Evolutionary conservation across 169 alveolate species (phyloP), one percentile per base, ranked within the genome.

Genomic region (Cryptosporidium baileyi): DNA sequence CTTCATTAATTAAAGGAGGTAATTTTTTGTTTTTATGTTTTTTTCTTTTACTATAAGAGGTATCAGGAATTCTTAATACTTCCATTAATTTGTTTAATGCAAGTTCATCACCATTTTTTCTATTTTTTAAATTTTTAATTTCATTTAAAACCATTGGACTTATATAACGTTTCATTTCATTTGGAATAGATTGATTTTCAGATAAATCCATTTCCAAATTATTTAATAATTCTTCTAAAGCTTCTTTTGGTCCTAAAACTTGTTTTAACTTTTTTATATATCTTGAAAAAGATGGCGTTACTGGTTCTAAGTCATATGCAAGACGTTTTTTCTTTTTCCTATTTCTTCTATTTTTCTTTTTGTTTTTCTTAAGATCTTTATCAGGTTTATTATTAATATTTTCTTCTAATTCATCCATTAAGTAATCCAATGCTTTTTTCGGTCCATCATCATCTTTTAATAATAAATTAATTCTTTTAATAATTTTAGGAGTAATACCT

Each of bases 301-400:
- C 67, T 1, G 85, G 67, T 22, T 74, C 85, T 59, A 74, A 57
- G 41, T 74, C 85, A 74, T 74, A 74, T 17, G 85, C 60, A 5
- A 54, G 22, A 32, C 67, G 65, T 8, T 26, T 1, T 15, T 43
- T 52, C 13, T 30, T 26, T 11, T 38, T 45, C 17, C 40, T 22
- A 24, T 49, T 67, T 7, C 63, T 32, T 67, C 30, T 57, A 28
- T 38, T 74, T n/a, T 51, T 54, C n/a, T 22, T 13, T 65, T 38
- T n/a, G 8, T 2, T 47, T 22, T 65, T 65, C 3, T 44, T 41
- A 11, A n/a, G 51, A 28, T 24, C 2, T 3, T 32, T 52, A 19
- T 47, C 82, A 3, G 19, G 32, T 11, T 49, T 57, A 2, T 15
- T 32, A 22, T 51, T 60, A 24, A 74, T 13, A 19, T 57, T 57